A percentile compares a stretch with the other conserved stretches of the same genome.
Evolutionary conservation across 352 stramenopile species (phyloP).

Genomic region (Pseudoperonospora humuli): DNA sequence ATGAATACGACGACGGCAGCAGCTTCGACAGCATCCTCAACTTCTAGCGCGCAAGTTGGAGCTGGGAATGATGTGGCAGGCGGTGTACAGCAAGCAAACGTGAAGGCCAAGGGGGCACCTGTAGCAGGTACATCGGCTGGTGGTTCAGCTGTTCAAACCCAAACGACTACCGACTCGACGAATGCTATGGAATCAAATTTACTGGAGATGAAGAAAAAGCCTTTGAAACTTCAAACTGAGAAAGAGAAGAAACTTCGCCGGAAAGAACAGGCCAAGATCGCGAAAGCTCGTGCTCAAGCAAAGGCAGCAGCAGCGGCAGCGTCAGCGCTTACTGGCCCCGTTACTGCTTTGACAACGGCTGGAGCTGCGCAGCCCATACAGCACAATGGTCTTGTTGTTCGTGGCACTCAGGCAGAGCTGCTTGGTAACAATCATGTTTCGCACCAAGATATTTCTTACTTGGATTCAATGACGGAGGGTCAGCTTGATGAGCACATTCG

Average conservation of each 20-base stretch:
- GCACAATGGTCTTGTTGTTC: slow-evolving; percentile 67
- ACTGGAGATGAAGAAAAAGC: slow-evolving; percentile 62
- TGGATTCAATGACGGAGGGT: slow-evolving; percentile 81
- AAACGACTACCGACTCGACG: slow-evolving; percentile 1
- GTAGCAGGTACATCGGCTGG: slow-evolving; percentile 1
- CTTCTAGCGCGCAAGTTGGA: slow-evolving; percentile 26
- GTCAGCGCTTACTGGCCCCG: slow-evolving; percentile 12
- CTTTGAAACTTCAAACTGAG: slow-evolving; percentile 67
- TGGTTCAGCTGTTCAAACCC: background rate
- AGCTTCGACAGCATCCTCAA: slow-evolving; percentile 1
- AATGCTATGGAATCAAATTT: slow-evolving; percentile 15
- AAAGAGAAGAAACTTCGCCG: slow-evolving; percentile 83
- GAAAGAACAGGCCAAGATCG: slow-evolving; percentile 78
- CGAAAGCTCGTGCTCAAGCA: slow-evolving; percentile 63
- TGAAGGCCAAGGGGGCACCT: slow-evolving; percentile 15
- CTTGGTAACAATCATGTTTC: slow-evolving; percentile 48
- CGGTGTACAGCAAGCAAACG: slow-evolving; percentile 2
- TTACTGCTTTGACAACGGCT: slow-evolving; percentile 3
- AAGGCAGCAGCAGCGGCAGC: slow-evolving; percentile 44
- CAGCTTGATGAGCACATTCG: slow-evolving; percentile 86
- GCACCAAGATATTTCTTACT: slow-evolving; percentile 83
- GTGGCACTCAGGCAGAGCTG: slow-evolving; percentile 53
- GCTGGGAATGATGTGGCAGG: background rate
- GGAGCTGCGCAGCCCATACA: slow-evolving; percentile 15
- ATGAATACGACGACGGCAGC: slow-evolving; percentile 70